These are phyloP conservation scores for Arthrobotrys iridis DNA, from an alignment of 2,329 filamentous ascomycete species.

Conservation along the genomic window DNA sequence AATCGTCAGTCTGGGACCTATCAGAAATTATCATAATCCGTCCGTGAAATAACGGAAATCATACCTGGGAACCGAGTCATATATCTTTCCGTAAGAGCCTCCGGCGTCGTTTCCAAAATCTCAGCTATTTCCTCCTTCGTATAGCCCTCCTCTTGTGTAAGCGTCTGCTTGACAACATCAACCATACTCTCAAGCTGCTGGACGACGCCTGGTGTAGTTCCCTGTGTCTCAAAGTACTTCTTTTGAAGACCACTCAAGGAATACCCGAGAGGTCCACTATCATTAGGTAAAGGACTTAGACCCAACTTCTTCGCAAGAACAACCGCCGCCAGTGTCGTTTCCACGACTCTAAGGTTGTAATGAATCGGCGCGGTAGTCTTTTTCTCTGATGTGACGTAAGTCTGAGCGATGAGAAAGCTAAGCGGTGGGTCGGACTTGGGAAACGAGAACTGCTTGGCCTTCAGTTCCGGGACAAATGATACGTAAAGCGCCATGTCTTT, in stretches of 20 bases:
- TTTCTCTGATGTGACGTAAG: constrained; percentile 93
- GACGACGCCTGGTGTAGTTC: constrained; percentile 63
- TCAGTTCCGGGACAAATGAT: constrained; percentile 82
- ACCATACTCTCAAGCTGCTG: constrained; percentile 80
- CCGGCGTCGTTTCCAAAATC: constrained; percentile 74
- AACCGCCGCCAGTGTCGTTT: constrained; percentile 86
- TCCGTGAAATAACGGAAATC: not conserved
- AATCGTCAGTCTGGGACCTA: too few relatives aligned
- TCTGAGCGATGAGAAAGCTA: constrained; percentile 92
- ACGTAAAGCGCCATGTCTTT: constrained; percentile 88
- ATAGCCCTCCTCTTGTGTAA: constrained; percentile 84
- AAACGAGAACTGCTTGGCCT: constrained; percentile 80
- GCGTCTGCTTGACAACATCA: constrained; percentile 73
- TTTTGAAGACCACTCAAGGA: constrained; percentile 89
- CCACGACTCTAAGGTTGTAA: constrained; percentile 96
- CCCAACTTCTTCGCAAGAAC: constrained; percentile 71
- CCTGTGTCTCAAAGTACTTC: constrained; percentile 73
- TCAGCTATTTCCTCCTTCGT: constrained; percentile 83
- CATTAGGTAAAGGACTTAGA: constrained; percentile 73
- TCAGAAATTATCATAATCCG: too few relatives aligned
- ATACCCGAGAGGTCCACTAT: constrained; percentile 83
- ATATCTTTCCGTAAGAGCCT: constrained; percentile 79
- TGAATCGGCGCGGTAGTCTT: constrained; percentile 90
- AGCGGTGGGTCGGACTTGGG: constrained; percentile 83
- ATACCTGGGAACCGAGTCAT: constrained; percentile 79